Percentiles rank a stretch among this genome's conserved stretches.
These are phyloP conservation scores for Candida ortonii DNA, from an alignment of 805 yeast species.

Conservation along the genomic window DNA sequence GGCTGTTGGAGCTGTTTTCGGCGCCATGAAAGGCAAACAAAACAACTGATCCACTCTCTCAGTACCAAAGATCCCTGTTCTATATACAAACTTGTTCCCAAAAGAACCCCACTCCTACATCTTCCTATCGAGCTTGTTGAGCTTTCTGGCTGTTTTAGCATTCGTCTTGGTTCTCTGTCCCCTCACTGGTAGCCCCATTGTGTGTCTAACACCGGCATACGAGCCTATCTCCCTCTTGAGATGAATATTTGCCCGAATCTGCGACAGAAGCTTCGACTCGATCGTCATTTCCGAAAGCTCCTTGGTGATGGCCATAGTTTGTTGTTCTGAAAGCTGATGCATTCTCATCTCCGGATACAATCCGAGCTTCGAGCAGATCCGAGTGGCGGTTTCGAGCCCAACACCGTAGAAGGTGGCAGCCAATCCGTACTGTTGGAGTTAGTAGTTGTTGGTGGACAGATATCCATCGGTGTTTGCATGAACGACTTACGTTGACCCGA, in stretches of 20 bases:
- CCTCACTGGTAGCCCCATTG: conserved; percentile 72
- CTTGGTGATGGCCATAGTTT: conserved; percentile 79
- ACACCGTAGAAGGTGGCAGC: conserved; percentile 83
- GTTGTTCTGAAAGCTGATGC: conserved; percentile 88
- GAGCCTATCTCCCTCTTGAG: conserved; percentile 80
- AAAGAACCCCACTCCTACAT: too few species aligned
- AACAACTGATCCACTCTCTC: too few species aligned
- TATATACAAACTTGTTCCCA: too few species aligned
- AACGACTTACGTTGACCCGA: conserved; percentile 30
- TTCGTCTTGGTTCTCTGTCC: conserved; percentile 94
- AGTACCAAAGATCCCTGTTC: neutral
- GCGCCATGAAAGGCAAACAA: too few species aligned
- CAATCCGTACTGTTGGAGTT: conserved; percentile 48
- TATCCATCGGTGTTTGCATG: too few species aligned
- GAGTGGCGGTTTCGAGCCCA: conserved; percentile 69
- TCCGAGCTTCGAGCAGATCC: conserved; percentile 82
- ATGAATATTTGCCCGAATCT: conserved; percentile 72
- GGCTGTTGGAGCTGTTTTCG: too few species aligned
- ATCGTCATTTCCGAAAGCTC: conserved; percentile 80
- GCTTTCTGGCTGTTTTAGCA: conserved; percentile 82
- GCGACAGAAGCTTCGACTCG: conserved; percentile 75
- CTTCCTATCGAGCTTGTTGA: conserved; percentile 70
- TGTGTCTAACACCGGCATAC: conserved; percentile 86
- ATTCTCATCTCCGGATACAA: conserved; percentile 91
- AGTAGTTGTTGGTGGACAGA: neutral